phyloP scores from a whole-genome alignment of 139 green algal genomes.

The Ostreobium quekettii region DNA sequence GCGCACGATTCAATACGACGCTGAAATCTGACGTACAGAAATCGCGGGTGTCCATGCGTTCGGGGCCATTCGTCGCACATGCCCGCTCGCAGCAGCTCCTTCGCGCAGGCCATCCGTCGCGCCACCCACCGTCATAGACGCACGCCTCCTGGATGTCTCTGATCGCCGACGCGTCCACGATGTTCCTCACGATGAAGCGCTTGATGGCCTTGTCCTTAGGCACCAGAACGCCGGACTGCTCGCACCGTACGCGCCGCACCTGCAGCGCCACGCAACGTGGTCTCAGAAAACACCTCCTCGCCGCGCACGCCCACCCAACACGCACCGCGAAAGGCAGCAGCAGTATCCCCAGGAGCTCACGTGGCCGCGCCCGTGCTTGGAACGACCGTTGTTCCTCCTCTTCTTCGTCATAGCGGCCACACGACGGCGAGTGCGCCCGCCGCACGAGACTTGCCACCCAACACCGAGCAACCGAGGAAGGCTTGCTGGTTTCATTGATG shows the following conservation, averaged over 20 bases:
- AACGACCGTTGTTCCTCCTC: slow-evolving; percentile 68
- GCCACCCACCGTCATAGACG: slow-evolving; percentile 79
- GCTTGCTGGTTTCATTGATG: too few species aligned
- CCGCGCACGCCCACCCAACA: not conserved
- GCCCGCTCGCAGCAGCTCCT: too few species aligned
- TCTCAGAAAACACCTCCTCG: not conserved
- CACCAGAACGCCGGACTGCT: slow-evolving; percentile 88
- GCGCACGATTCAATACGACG: too few species aligned
- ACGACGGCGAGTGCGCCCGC: too few species aligned
- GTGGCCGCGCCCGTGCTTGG: slow-evolving; percentile 86
- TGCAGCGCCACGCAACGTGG: slow-evolving; percentile 29
- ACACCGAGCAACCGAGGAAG: too few species aligned
- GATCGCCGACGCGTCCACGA: slow-evolving; percentile 96
- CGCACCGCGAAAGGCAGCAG: not conserved
- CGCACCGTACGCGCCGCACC: slow-evolving; percentile 87
- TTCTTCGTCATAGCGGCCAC: slow-evolving; percentile 94
- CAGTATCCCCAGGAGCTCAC: slow-evolving; percentile 29
- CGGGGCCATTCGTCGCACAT: too few species aligned
- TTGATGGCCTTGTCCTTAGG: slow-evolving; percentile 99
- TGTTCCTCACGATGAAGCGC: slow-evolving; percentile 96
- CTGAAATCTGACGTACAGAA: too few species aligned
- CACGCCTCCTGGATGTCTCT: slow-evolving; percentile 96
- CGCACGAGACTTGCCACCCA: too few species aligned
- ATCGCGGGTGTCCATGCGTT: too few species aligned
- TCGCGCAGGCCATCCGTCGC: too few species aligned